Evolutionary conservation across 306 rosid species (phyloP).

Genomic region (Oxytropis ochrocephala): DNA sequence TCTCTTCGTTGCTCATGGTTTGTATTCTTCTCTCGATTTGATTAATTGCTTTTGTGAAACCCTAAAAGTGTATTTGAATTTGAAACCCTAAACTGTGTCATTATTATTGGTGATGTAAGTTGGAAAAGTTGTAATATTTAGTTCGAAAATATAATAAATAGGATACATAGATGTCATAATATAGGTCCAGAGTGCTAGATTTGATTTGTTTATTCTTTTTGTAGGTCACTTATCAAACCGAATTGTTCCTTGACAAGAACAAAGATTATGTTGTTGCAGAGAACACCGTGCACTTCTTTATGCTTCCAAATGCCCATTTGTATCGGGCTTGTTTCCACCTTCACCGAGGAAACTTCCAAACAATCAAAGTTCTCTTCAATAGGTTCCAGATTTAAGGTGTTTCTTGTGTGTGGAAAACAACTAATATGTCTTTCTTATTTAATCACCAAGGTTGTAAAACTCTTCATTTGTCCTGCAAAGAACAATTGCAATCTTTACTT

Average conservation of each 20-base stretch:
- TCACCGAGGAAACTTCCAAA: slow-evolving; percentile 88
- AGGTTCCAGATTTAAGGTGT: slow-evolving; percentile 83
- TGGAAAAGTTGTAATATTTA: not conserved
- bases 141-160: not conserved
- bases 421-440: not conserved
- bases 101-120: slow-evolving; percentile 99
- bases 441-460: slow-evolving; percentile 19
- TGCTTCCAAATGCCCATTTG: slow-evolving; percentile 80
- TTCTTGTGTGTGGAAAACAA: not conserved
- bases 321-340: slow-evolving; percentile 65
- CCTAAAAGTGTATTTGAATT: no score
- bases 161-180: slow-evolving; percentile 8
- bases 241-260: slow-evolving; percentile 96
- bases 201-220: slow-evolving; percentile 16
- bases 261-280: slow-evolving; percentile 98
- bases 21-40: no score
- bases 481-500: slow-evolving; percentile 82
- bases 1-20: no score
- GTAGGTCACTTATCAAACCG: slow-evolving; percentile 98
- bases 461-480: slow-evolving; percentile 55
- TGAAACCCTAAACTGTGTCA: no score
- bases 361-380: slow-evolving; percentile 96
- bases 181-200: slow-evolving; percentile 17
- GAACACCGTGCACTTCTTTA: slow-evolving; percentile 83
- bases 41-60: no score